Evolutionary conservation across 139 green algal species (phyloP).

Genomic region (Volvox reticuliferus): DNA sequence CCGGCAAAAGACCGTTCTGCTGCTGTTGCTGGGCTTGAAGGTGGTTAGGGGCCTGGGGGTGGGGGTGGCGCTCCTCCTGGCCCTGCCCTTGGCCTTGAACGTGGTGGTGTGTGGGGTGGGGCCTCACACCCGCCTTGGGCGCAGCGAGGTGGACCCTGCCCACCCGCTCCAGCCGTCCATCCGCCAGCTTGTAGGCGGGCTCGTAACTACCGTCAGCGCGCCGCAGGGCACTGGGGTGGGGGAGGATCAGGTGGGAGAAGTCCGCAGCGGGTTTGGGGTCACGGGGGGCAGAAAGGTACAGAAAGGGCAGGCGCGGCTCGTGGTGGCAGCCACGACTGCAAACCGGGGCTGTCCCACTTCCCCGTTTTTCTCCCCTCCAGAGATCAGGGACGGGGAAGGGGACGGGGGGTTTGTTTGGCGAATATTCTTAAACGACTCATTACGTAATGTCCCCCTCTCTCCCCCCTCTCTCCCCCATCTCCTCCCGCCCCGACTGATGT

Average conservation of each 20-base stretch:
- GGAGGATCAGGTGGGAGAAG: neutral
- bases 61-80: neutral
- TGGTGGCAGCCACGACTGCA: too few species aligned
- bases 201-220: conserved; percentile 81
- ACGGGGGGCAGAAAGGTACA: too few species aligned
- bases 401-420: too few species aligned
- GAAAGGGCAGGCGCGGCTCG: too few species aligned
- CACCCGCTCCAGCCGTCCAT: conserved; percentile 82
- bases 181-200: conserved; percentile 83
- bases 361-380: too few species aligned
- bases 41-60: neutral
- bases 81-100: neutral
- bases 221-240: conserved; percentile 65
- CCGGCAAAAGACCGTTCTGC: neutral
- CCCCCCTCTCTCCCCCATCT: too few species aligned
- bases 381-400: too few species aligned
- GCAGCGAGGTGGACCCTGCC: conserved; percentile 60
- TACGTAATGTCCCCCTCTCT: too few species aligned
- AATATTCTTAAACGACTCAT: too few species aligned
- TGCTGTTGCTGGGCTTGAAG: neutral
- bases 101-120: neutral
- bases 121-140: neutral
- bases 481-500: too few species aligned
- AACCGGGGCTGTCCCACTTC: too few species aligned
- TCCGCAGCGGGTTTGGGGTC: neutral